Base-by-base conservation (phyloP, 1,284 basidiomycete species). In the Puccinia horiana region DNA sequence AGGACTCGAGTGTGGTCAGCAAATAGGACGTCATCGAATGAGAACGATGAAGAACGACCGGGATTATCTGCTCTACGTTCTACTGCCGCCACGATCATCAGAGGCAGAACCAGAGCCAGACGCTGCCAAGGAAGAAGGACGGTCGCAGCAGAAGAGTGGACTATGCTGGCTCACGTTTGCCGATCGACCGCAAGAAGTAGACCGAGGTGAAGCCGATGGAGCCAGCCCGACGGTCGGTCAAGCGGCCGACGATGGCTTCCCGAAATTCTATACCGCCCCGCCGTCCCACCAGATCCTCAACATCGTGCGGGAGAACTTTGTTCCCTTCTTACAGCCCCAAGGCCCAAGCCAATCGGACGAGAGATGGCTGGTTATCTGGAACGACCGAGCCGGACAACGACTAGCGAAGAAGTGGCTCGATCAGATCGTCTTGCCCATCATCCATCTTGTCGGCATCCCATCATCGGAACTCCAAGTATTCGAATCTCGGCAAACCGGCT, bases 1-100 rank as follows among this genome's bases (percentile, higher is more conserved):
- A 47, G 9, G 44, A 47, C 44, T 47, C 44, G 44, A 47, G 44
- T 47, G 44, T 47, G 44, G 44, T 47, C 9, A 47, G 44, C 8
- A 47, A 16, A 47, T 8, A 47, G 16, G 44, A 8, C 16, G 44
- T 47, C 44, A 47, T 54, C 52, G 52, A 23, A n/a, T 14, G 9
- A 35, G n/a, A 35, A 61, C 26, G 37, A 73, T 73, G 70, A 52
- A 52, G 40, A 29, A 11, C 14, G 75, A 79, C 40, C 76, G 76
- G 56, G 76, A 79, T 54, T 79, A 79, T 52, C 76, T 79, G 14
- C 67, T 79, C 42, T 79, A 79, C 26, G 65, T 49, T 16, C 35
- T 79, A 32, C 76, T 58, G 61, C 35, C 54, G 26, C 26, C 32
- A 11, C 18, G 29, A 37, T n/a, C 56, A n/a, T n/a, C n/a, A n/a